Evolutionary conservation across 345 rosid genomes (phyloP).

Genomic region (Sapria himalayana): DNA sequence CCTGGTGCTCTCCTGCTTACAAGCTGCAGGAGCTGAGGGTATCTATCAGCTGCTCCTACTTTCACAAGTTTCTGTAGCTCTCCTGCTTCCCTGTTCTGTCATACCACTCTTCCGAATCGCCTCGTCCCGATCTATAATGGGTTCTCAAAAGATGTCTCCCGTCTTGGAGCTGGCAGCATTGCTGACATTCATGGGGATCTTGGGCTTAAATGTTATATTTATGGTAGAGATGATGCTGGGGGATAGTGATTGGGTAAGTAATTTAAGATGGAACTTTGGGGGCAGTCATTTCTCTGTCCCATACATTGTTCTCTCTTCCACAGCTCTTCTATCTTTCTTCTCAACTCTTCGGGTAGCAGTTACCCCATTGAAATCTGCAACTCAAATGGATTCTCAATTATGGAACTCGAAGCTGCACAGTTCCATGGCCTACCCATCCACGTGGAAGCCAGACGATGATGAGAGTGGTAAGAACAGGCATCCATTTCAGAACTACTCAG

Average conservation of each 20-base stretch:
- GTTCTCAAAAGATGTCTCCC: constrained; percentile 57
- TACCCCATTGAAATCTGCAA: constrained; percentile 71
- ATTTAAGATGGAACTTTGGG: constrained; percentile 56
- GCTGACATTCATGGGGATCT: constrained; percentile 43
- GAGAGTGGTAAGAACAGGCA: no score
- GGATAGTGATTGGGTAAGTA: constrained; percentile 71
- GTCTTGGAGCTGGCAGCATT: constrained; percentile 45
- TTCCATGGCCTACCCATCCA: constrained; percentile 16
- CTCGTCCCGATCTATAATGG: constrained; percentile 74
- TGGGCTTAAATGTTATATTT: constrained; percentile 57
- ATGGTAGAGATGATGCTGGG: constrained; percentile 78
- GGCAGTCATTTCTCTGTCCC: constrained; percentile 27
- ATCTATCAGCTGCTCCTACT: constrained; percentile 63
- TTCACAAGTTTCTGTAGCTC: constrained; percentile 65
- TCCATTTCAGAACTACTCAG: no score
- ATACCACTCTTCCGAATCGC: constrained; percentile 82
- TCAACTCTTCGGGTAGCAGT: constrained; percentile 81
- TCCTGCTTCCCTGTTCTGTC: constrained; percentile 75
- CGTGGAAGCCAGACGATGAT: constrained; percentile 20
- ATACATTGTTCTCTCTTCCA: constrained; percentile 34
- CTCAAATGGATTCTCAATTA: constrained; percentile 24
- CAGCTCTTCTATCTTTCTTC: constrained; percentile 47
- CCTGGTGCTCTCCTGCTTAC: constrained; percentile 71
- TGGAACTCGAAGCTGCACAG: constrained; percentile 35
- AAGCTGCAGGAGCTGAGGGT: constrained; percentile 88